phyloP scores from a whole-genome alignment of 2,329 filamentous ascomycete genomes.

The Myotisia sp. region DNA sequence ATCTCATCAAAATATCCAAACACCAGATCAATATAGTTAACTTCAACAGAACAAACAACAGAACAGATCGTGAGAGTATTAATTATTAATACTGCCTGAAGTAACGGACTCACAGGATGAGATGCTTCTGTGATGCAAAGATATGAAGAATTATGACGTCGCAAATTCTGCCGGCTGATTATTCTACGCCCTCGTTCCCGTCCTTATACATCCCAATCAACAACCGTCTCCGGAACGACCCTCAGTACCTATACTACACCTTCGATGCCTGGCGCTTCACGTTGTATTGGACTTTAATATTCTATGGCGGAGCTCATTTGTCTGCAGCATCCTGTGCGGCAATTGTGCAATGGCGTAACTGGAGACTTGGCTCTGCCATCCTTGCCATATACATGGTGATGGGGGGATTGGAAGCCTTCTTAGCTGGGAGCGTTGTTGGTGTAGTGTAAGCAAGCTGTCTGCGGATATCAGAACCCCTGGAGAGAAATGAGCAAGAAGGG shows the following conservation, averaged over 20 bases:
- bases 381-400: conserved; percentile 57
- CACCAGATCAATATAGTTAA: background rate
- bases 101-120: background rate
- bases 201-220: conserved; percentile 61
- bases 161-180: conserved; percentile 30
- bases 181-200: conserved; percentile 59
- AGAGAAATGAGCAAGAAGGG: too few species aligned
- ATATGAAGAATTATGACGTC: background rate
- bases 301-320: conserved; percentile 62
- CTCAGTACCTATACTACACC: conserved; percentile 56
- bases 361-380: conserved; percentile 49
- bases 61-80: too few species aligned
- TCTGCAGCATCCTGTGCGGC: conserved; percentile 58
- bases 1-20: background rate
- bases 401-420: conserved; percentile 59
- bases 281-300: conserved; percentile 68
- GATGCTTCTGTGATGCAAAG: background rate
- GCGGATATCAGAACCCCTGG: too few species aligned
- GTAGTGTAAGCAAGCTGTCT: conserved; percentile 47
- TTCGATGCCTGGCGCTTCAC: conserved; percentile 78
- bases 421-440: conserved; percentile 70
- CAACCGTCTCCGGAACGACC: conserved; percentile 41
- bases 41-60: background rate
- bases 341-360: conserved; percentile 47
- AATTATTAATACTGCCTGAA: too few species aligned